Percentiles rank a stretch among this genome's conserved stretches.
Conservation (phyloP, 129 eudicot species). For the Escallonia herrerae region DNA sequence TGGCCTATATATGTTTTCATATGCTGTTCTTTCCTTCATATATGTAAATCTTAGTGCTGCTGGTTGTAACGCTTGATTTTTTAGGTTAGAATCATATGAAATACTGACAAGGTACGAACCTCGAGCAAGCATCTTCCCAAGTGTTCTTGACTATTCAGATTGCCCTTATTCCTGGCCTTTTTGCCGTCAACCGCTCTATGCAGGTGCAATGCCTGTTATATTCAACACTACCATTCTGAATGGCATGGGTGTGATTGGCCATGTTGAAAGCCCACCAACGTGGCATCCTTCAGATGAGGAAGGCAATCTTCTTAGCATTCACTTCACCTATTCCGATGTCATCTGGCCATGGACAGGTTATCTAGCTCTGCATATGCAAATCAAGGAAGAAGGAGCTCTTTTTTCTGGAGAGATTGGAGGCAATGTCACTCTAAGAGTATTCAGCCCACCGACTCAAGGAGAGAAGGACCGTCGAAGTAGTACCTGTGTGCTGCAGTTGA, state of each 20-base stretch:
- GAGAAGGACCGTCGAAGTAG: constrained; percentile 54
- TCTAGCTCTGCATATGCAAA: constrained; percentile 91
- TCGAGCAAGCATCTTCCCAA: constrained; percentile 92
- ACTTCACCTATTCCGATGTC: constrained; percentile 75
- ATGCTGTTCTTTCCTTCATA: background rate
- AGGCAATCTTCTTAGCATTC: constrained; percentile 89
- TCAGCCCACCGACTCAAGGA: constrained; percentile 78
- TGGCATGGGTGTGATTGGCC: constrained; percentile 93
- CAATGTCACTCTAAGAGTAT: constrained; percentile 61
- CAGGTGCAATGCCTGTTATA: constrained; percentile 97
- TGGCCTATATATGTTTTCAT: background rate
- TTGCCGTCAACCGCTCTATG: constrained; percentile 91
- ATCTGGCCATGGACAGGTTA: constrained; percentile 99
- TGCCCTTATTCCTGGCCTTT: constrained; percentile 99
- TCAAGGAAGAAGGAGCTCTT: constrained; percentile 91
- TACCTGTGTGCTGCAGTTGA: constrained; percentile 71
- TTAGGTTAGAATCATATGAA: constrained; percentile 92
- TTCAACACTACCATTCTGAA: constrained; percentile 86
- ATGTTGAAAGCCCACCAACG: constrained; percentile 60
- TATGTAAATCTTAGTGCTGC: background rate
- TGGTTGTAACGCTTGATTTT: constrained; percentile 16
- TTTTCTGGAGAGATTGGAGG: constrained; percentile 86
- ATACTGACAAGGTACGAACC: constrained; percentile 74
- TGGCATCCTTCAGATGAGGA: constrained; percentile 93
- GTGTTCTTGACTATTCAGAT: constrained; percentile 77